phyloP scores from a whole-genome alignment of 345 rosid species.

The Ceriops tagal region DNA sequence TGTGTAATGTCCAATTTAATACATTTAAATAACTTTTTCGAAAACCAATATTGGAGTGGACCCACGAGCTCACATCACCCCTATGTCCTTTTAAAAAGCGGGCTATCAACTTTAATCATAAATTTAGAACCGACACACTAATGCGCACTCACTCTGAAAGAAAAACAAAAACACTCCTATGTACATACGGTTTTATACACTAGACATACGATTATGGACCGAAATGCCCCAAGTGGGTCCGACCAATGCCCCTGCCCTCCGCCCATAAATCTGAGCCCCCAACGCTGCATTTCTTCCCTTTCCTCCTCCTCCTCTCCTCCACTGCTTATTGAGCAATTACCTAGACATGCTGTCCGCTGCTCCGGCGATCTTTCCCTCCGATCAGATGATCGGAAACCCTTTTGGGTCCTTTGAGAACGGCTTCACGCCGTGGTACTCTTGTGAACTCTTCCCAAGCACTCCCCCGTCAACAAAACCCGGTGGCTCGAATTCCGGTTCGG shows the following conservation, averaged over 20 bases:
- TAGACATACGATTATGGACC: slow-evolving; percentile 5
- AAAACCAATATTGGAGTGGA: slow-evolving; percentile 9
- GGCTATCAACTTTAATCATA: background rate
- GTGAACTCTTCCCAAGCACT: slow-evolving; percentile 30
- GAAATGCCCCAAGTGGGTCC: slow-evolving; percentile 36
- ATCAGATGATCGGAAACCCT: slow-evolving; percentile 36
- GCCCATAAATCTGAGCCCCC: slow-evolving; percentile 61
- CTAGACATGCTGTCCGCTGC: slow-evolving; percentile 50
- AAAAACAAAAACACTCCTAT: slow-evolving; percentile 22
- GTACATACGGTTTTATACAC: slow-evolving; percentile 10
- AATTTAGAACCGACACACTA: slow-evolving; percentile 28
- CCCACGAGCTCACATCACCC: slow-evolving; percentile 24
- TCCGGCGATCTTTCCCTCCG: slow-evolving; percentile 40
- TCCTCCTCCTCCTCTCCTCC: slow-evolving; percentile 53
- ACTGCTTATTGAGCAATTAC: slow-evolving; percentile 23
- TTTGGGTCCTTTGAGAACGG: slow-evolving; percentile 43
- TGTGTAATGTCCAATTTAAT: no score
- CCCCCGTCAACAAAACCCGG: slow-evolving; percentile 39
- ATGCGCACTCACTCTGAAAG: slow-evolving; percentile 47
- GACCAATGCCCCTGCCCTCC: background rate
- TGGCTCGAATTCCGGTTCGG: slow-evolving; percentile 40
- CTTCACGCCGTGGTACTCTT: slow-evolving; percentile 57
- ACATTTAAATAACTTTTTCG: no score
- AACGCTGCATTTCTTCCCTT: slow-evolving; percentile 81
- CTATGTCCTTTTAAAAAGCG: slow-evolving; percentile 6